These are phyloP conservation scores for Cenococcum geophilum DNA, from an alignment of 495 filamentous ascomycete species.

Conservation along the genomic window DNA sequence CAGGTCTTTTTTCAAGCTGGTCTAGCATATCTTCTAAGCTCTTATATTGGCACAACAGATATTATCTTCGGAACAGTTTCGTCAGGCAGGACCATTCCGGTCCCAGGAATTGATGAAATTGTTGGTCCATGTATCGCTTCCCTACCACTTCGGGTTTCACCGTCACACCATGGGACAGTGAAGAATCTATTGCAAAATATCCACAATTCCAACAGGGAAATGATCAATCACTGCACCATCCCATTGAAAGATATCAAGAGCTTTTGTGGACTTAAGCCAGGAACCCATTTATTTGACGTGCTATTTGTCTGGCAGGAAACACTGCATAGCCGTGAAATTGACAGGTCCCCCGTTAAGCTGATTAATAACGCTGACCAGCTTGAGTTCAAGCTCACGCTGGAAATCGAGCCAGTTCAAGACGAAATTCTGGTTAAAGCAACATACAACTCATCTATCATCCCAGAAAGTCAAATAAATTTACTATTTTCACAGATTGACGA, in stretches of 20 bases:
- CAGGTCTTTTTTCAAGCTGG: conserved; percentile 67
- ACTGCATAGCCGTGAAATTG: conserved; percentile 39
- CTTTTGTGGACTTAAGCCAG: conserved; percentile 44
- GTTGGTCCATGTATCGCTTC: conserved; percentile 67
- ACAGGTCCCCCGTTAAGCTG: conserved; percentile 39
- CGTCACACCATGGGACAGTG: conserved; percentile 43
- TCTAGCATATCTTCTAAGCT: conserved; percentile 57
- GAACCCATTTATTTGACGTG: conserved; percentile 56
- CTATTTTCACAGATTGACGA: conserved; percentile 54
- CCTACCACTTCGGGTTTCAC: conserved; percentile 57
- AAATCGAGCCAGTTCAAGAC: conserved; percentile 54
- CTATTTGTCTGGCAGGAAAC: conserved; percentile 76
- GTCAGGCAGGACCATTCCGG: conserved; percentile 64
- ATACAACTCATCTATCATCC: conserved; percentile 47
- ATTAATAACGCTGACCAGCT: conserved; percentile 56
- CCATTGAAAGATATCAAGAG: conserved; percentile 63
- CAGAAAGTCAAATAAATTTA: conserved; percentile 44
- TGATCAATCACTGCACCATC: conserved; percentile 52
- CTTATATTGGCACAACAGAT: conserved; percentile 58
- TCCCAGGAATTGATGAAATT: conserved; percentile 60
- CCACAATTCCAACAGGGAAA: conserved; percentile 54
- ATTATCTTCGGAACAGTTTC: conserved; percentile 68
- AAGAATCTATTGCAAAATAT: conserved; percentile 53
- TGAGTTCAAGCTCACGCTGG: conserved; percentile 67
- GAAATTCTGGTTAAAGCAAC: conserved; percentile 45